Base-by-base conservation (phyloP, 208 protist genomes). In the Leishmania gerbilli region DNA sequence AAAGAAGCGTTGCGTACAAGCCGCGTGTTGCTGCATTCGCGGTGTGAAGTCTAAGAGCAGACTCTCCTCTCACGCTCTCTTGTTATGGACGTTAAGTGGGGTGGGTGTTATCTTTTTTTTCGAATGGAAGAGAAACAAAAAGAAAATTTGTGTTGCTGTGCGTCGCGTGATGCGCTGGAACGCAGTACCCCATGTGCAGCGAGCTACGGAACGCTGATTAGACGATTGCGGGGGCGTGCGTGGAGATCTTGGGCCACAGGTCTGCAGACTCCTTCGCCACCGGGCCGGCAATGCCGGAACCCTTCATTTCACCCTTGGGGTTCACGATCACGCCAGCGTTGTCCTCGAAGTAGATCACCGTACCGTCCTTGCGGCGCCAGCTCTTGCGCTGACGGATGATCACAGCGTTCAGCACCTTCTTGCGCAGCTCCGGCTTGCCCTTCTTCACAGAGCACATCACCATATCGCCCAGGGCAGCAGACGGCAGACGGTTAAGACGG, bases 241-340 rank as follows among this genome's bases (percentile, higher is more conserved):
- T 95, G 83, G 99, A 98, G 91, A 99, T 99, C 95, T 99, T 99
- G 79, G 99, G 99, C 99, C 99, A 99, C 65, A 99, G 93, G 81
- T 99, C 99, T 56, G 99, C 99, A 92, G 97, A 99, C 93, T 99
- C 99, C 95, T 99, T 99, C 74, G 98, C 99, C 69, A 99, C 99
- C 80, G 99, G 99, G 45, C 99, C 99, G 72, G 98, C 98, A 91
- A 99, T 99, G 82, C 98, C 98, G 53, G 99, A 99, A 78, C 99
- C 98, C 97, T 99, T 99, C 95, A 99, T 99, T 90, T 99, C 99
- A 88, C 99, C 99, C 96, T 99, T 99, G 77, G 97, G 97, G 95
- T 99, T 99, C 68, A 99, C 99, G 83, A 99, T 99, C 56, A 99
- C 99, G 86, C 99, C 99, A 68, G 99, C 99, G 90, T 99, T 99